Percentiles rank a stretch among this genome's conserved stretches.
Conservation (phyloP, 306 rosid species). For the Castanea crenata region DNA sequence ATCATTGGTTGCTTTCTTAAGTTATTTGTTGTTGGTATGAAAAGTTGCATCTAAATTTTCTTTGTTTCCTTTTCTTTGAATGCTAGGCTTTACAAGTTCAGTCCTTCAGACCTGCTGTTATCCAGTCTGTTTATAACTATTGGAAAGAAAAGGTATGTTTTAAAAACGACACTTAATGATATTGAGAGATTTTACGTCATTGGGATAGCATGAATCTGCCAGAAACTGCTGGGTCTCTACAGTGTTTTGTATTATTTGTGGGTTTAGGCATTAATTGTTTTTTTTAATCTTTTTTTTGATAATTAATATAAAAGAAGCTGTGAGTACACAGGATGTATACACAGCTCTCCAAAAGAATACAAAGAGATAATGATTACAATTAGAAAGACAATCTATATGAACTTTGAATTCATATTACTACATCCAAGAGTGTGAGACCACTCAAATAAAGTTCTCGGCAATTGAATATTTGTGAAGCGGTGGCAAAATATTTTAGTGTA, state of each 20-base stretch:
- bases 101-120: constrained; percentile 48
- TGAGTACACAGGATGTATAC: too few relatives aligned
- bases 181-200: background rate
- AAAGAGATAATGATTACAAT: too few relatives aligned
- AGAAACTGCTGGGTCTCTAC: background rate
- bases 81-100: constrained; percentile 69
- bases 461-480: too few relatives aligned
- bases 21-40: constrained; percentile 5
- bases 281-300: background rate
- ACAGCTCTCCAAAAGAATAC: too few relatives aligned
- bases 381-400: too few relatives aligned
- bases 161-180: background rate
- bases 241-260: background rate
- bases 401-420: too few relatives aligned
- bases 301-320: too few relatives aligned
- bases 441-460: too few relatives aligned
- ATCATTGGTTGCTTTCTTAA: background rate
- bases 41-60: background rate
- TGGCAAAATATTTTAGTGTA: background rate
- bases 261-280: background rate
- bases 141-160: constrained; percentile 89
- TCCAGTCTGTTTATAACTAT: constrained; percentile 65
- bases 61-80: constrained; percentile 16
- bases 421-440: too few relatives aligned
- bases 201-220: background rate